Evolutionary conservation across 2,329 filamentous ascomycete genomes (phyloP), one percentile per base, ranked within the genome.

Genomic region (Beauveria asiatica): DNA sequence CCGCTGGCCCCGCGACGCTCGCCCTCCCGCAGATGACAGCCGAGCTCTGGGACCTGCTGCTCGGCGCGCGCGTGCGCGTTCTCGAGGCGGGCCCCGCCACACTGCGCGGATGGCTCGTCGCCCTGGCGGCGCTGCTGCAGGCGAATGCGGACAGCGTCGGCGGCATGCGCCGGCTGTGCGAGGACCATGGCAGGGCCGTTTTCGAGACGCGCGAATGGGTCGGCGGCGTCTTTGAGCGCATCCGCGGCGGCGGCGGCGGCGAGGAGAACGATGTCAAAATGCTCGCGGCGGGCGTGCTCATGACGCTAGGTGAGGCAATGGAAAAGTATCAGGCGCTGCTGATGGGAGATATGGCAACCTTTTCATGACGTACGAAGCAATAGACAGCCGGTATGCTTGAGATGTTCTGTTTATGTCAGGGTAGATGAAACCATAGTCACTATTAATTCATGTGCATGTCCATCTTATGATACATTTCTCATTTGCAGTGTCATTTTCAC

Each of bases 161-260:
- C 53, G 33, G 54, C 62, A 83, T 88, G 75, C 78, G 85, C 65
- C 79, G 84, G 1, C 72, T 99, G 3, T 93, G 90, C 53, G 84
- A 86, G 62, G 83, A 87, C 61, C 84, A 91, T 66, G 86, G 89
- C 0, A 83, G 85, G 60, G 86, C 93, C 71, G 76, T 97, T 23
- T 80, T 96, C 56, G 93, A 97, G 79, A 89, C 90, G 62, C 84
- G 90, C 67, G 89, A 91, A 68, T 99, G 94, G 94, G 88, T 90
- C 1, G 81, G 85, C 48, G 79, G 79, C 59, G 82, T 97, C 1
- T 95, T 97, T 72, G 83, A 88, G 62, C 77, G 77, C 39, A 77
- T 75, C 8, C 74, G 77, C 33, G 80, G 80, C 0, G 76, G 76
- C 0, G 78, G 78, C 55, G 76, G 77, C 44, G 75, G 78, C 42